Evolutionary conservation across 495 filamentous ascomycete species (phyloP), one percentile per base, ranked within the genome.

Genomic region (Xylaria grammica): DNA sequence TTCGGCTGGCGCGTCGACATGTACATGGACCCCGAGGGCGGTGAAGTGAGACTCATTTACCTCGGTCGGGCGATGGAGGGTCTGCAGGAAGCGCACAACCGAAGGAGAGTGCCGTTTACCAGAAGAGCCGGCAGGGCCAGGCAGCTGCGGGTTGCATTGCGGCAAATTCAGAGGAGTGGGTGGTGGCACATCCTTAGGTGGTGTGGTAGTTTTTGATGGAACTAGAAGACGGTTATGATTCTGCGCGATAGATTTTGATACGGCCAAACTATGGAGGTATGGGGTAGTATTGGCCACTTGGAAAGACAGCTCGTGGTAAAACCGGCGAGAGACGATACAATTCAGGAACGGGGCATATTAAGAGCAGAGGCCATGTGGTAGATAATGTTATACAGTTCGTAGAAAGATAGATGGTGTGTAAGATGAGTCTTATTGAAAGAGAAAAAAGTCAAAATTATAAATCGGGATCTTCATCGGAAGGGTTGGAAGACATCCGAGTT

Each of bases 111-210:
- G 52, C 62, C 65, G 38, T 45, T 53, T 54, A 44, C 30, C 38
- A 24, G 57, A 50, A 54, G 29, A 44, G 20, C 50, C 42, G 58
- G 40, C 30, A 46, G 56, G 42, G n/a, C 36, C 62, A 65, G 46
- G 55, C 61, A 69, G 26, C 60, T 74, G 72, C 15, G 81, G 80
- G 27, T 67, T 69, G 65, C 72, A 82, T 40, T 74, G 71, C 49
- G 83, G 83, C 48, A 86, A 79, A 66, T 74, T 78, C 68, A 86
- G 69, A 40, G 81, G 82, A n/a, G 81, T 84, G n/a, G 81, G 76
- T 27, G 81, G 80, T 26, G 79, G 81, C n/a, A 83, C 76, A 32
- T 84, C 74, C 69, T 80, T 77, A 27, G 80, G 80, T 22, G 77
- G 75, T 20, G 65, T 67, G 17, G 69, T 34, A 30, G 69, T 50